Evolutionary conservation across 2,329 filamentous ascomycete species (phyloP).

Genomic region (Emydomyces testavorans): DNA sequence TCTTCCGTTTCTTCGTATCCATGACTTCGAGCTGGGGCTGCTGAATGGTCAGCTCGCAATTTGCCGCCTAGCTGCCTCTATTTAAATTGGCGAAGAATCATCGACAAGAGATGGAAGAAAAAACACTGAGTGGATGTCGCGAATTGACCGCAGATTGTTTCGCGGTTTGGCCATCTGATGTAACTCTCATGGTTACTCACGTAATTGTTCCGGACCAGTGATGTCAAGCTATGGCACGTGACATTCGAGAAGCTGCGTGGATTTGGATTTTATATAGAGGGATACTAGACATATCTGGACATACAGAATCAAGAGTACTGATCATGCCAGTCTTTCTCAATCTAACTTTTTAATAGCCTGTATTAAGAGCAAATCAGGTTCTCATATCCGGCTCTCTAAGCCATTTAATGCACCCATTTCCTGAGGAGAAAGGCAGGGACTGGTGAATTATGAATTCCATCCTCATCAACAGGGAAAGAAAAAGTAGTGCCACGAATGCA

Average conservation of each 20-base stretch:
- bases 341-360: background rate
- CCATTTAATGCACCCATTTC: background rate
- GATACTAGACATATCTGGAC: no score
- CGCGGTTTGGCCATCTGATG: no score
- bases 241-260: no score
- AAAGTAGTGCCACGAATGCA: background rate
- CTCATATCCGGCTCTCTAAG: background rate
- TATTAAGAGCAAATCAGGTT: background rate
- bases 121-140: no score
- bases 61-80: no score
- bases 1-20: constrained; percentile 52
- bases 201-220: no score
- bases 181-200: no score
- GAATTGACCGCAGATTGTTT: no score
- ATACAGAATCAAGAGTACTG: background rate
- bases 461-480: background rate
- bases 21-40: background rate
- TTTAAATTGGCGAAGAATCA: no score
- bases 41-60: background rate
- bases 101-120: no score
- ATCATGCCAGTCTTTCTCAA: background rate
- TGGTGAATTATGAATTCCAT: background rate
- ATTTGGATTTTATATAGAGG: no score
- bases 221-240: background rate
- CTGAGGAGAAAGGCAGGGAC: background rate